phyloP scores from a whole-genome alignment of 139 green algal genomes.

The Nannochloris sp. region DNA sequence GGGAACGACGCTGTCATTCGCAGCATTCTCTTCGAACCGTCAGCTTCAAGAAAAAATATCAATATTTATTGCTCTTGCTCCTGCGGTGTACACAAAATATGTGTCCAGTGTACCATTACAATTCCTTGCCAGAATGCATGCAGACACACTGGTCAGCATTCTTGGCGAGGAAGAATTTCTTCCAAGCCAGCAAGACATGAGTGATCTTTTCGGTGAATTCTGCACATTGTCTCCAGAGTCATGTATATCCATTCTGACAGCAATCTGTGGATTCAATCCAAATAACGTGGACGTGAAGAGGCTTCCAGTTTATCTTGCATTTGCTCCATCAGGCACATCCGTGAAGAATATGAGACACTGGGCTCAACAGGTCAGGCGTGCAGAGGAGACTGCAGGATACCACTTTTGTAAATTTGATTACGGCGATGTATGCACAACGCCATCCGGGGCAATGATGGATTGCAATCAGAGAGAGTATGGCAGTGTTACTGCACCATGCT shows the following conservation, averaged over 20 bases:
- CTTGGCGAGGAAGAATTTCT: conserved; percentile 41
- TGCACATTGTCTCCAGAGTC: conserved; percentile 20
- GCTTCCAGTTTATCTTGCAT: conserved; percentile 32
- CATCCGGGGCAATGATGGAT: not conserved
- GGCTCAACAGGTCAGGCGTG: conserved; percentile 3
- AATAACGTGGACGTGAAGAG: conserved; percentile 40
- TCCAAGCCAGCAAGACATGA: conserved; percentile 18
- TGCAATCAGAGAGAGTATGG: conserved; percentile 38
- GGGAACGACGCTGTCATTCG: conserved; percentile 51
- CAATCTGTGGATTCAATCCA: conserved; percentile 41
- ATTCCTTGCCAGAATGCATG: conserved; percentile 21
- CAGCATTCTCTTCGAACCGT: conserved; percentile 32
- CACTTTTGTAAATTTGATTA: conserved; percentile 26
- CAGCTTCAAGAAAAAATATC: conserved; percentile 29
- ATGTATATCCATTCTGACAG: conserved; percentile 37
- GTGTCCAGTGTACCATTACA: conserved; percentile 24
- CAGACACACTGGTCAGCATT: conserved; percentile 30
- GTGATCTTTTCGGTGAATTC: conserved; percentile 21
- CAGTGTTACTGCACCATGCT: conserved; percentile 25
- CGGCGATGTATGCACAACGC: conserved; percentile 4
- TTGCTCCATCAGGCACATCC: conserved; percentile 33
- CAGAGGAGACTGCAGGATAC: not conserved
- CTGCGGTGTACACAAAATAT: conserved; percentile 46
- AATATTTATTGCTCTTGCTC: conserved; percentile 46
- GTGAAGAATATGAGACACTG: conserved; percentile 30